A percentile compares a stretch with the other conserved stretches of the same genome.
Evolutionary conservation across 2,329 filamentous ascomycete species (phyloP).

Genomic region (Thermochaetoides dissita): DNA sequence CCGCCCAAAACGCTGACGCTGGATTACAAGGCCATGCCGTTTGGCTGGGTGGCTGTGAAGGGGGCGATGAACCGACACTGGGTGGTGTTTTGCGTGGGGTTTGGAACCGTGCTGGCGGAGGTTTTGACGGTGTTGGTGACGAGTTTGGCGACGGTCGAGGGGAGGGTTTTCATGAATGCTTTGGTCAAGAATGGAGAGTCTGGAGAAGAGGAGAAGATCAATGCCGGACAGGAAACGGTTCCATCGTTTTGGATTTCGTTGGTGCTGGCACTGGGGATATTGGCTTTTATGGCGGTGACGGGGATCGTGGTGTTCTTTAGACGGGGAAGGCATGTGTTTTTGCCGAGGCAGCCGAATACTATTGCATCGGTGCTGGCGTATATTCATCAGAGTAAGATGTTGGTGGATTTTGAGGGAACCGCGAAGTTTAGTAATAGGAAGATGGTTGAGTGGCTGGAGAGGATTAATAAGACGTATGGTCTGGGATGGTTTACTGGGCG

Average conservation of each 20-base stretch:
- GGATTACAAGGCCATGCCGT: conserved; percentile 60
- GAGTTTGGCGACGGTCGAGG: conserved; percentile 50
- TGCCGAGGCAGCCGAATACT: conserved; percentile 65
- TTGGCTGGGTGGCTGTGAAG: conserved; percentile 47
- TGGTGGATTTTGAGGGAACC: conserved; percentile 60
- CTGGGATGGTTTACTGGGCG: conserved; percentile 64
- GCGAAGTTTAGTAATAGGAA: conserved; percentile 45
- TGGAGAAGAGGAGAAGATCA: conserved; percentile 19
- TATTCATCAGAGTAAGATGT: conserved; percentile 69
- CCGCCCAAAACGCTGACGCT: conserved; percentile 52
- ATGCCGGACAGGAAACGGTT: conserved; percentile 45
- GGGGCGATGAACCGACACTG: conserved; percentile 51
- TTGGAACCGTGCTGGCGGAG: conserved; percentile 60
- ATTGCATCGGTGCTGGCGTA: conserved; percentile 65
- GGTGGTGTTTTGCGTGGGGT: conserved; percentile 53
- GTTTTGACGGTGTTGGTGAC: conserved; percentile 56
- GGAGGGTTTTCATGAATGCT: conserved; percentile 40
- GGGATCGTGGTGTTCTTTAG: conserved; percentile 45
- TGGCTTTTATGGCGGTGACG: conserved; percentile 49
- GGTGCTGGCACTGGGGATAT: conserved; percentile 44
- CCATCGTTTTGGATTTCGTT: conserved; percentile 55
- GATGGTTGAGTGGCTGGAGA: conserved; percentile 48
- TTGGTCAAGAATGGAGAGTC: conserved; percentile 1
- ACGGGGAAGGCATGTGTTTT: conserved; percentile 49
- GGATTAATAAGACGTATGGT: conserved; percentile 54